Evolutionary conservation across 495 filamentous ascomycete genomes (phyloP).

Genomic region (Penicillium canariense): DNA sequence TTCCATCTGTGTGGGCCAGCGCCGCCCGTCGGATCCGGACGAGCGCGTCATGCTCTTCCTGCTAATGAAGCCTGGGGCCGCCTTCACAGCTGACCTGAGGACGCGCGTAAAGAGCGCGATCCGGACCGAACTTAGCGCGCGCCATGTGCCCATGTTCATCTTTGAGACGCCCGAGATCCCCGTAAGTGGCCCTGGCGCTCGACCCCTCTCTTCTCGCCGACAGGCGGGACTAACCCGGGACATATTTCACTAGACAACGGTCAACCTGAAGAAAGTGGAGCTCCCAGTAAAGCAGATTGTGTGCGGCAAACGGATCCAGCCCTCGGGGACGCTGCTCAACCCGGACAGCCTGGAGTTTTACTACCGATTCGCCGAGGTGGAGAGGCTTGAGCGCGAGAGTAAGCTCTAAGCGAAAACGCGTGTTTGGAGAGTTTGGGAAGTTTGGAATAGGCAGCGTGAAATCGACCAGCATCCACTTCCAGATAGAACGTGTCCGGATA

Average conservation of each 20-base stretch:
- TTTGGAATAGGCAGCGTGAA: neutral
- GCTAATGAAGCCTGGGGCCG: conserved; percentile 46
- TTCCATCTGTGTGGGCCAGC: conserved; percentile 72
- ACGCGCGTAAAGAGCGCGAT: conserved; percentile 61
- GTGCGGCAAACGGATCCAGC: conserved; percentile 68
- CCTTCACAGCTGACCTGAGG: conserved; percentile 56
- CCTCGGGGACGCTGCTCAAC: conserved; percentile 74
- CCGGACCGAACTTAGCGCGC: conserved; percentile 57
- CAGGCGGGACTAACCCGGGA: conserved; percentile 4
- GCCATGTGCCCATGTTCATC: conserved; percentile 75
- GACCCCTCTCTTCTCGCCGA: neutral
- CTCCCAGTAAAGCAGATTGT: conserved; percentile 84
- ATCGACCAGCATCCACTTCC: neutral
- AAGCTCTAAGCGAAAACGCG: conserved; percentile 19
- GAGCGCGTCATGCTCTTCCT: conserved; percentile 65
- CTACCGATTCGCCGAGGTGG: conserved; percentile 76
- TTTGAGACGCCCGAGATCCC: conserved; percentile 81
- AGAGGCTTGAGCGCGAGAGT: conserved; percentile 50
- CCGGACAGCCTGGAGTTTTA: conserved; percentile 72
- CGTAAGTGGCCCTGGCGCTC: conserved; percentile 43
- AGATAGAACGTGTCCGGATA: neutral
- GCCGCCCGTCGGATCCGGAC: conserved; percentile 63
- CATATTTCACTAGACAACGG: conserved; percentile 56
- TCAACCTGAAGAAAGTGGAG: conserved; percentile 85
- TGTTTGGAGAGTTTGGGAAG: neutral